Conservation (phyloP, 1,284 basidiomycete genomes). For the Fomitiporia mediterranea region DNA sequence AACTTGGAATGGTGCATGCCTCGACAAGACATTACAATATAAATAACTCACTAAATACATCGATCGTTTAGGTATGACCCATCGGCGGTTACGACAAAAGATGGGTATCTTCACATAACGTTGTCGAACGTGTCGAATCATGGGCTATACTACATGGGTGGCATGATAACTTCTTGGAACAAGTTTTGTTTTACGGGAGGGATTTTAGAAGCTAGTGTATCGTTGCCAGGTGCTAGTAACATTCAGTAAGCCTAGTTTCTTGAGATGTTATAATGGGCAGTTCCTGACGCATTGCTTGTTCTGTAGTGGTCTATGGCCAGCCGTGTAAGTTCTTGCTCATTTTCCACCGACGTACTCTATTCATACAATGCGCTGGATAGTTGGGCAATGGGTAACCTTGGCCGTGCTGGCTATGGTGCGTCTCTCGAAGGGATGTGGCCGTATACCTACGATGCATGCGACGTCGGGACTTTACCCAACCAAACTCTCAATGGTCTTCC, state of each 20-base stretch:
- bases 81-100: conserved; percentile 54
- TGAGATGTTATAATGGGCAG: conserved; percentile 31
- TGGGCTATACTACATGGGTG: neutral
- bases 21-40: neutral
- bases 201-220: conserved; percentile 29
- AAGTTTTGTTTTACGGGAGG: conserved; percentile 55
- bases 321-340: conserved; percentile 22
- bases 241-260: neutral
- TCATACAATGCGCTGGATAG: neutral
- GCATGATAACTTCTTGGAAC: conserved; percentile 32
- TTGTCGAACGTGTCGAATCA: conserved; percentile 37
- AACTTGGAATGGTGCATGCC: conserved; percentile 39
- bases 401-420: conserved; percentile 30
- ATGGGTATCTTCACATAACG: conserved; percentile 61
- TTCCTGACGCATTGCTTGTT: neutral
- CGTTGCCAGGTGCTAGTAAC: neutral
- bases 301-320: conserved; percentile 46
- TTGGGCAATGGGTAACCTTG: conserved; percentile 63
- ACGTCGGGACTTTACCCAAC: conserved; percentile 55
- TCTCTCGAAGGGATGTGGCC: conserved; percentile 35
- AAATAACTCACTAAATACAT: neutral
- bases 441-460: conserved; percentile 49
- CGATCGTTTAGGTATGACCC: conserved; percentile 52
- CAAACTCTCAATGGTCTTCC: conserved; percentile 40
- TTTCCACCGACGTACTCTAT: conserved; percentile 23